phyloP scores from a whole-genome alignment of 371 early-diverging fungal species.

The Mucor mucedo region DNA sequence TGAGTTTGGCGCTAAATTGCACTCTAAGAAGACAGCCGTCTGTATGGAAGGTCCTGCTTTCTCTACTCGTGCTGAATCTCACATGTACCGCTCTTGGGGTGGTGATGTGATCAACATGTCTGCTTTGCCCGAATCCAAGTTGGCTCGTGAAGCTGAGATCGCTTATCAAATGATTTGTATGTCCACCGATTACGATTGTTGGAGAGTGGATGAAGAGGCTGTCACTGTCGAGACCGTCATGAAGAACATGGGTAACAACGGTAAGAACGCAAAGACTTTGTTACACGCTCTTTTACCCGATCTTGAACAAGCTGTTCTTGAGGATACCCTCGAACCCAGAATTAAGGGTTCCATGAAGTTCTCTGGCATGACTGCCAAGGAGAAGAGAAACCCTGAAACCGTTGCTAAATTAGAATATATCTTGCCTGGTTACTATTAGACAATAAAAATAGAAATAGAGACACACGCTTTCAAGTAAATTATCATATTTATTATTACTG shows the following conservation, averaged over 20 bases:
- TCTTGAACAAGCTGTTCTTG: constrained; percentile 67
- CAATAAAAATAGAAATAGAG: neutral
- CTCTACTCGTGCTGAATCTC: constrained; percentile 95
- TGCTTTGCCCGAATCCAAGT: constrained; percentile 93
- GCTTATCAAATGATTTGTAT: constrained; percentile 98
- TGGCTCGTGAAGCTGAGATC: constrained; percentile 97
- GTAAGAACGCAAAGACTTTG: constrained; percentile 81
- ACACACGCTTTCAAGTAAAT: no score
- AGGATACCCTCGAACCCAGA: constrained; percentile 46
- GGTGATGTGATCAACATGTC: constrained; percentile 97
- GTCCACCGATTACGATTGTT: constrained; percentile 99
- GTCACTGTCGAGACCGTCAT: constrained; percentile 95
- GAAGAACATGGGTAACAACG: constrained; percentile 86
- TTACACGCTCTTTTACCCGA: constrained; percentile 80
- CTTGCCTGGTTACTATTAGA: constrained; percentile 76
- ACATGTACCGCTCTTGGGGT: constrained; percentile 94
- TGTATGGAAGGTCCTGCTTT: constrained; percentile 99
- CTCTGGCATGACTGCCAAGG: constrained; percentile 75
- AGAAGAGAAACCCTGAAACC: constrained; percentile 74
- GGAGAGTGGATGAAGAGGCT: constrained; percentile 89
- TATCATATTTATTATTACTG: no score
- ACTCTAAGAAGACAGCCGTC: constrained; percentile 83
- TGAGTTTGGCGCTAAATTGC: constrained; percentile 61
- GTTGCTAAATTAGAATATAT: constrained; percentile 80
- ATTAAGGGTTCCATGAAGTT: constrained; percentile 78